Evolutionary conservation across 768 basidiomycete species (phyloP).

Genomic region (Brasilioporus rufonigricans): DNA sequence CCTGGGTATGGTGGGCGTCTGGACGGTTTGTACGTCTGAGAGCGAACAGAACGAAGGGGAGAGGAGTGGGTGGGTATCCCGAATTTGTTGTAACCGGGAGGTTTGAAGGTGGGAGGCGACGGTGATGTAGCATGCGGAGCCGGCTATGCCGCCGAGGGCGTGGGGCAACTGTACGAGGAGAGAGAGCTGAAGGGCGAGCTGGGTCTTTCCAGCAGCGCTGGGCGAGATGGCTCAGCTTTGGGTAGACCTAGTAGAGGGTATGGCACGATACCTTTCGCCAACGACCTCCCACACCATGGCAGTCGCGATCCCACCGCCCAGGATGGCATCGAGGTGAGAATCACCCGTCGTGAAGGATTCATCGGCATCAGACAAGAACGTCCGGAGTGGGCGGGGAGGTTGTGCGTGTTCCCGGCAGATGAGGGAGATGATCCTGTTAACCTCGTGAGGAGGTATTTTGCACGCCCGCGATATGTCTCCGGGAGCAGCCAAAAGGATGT

Average conservation of each 20-base stretch:
- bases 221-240: constrained; percentile 4
- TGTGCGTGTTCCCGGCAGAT: constrained; percentile 46
- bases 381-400: constrained; percentile 40
- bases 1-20: constrained; percentile 51
- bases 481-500: constrained; percentile 48
- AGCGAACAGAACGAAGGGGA: constrained; percentile 45
- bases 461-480: constrained; percentile 58
- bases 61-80: constrained; percentile 47
- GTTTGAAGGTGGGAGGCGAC: constrained; percentile 71
- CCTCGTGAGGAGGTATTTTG: constrained; percentile 47
- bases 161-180: constrained; percentile 72
- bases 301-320: constrained; percentile 78
- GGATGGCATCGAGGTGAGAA: constrained; percentile 54
- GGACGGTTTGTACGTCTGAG: constrained; percentile 59
- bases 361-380: constrained; percentile 35
- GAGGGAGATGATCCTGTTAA: constrained; percentile 47
- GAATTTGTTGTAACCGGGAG: constrained; percentile 63
- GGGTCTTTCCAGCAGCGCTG: constrained; percentile 95
- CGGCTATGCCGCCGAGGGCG: constrained; percentile 54
- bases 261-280: constrained; percentile 71
- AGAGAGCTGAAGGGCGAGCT: constrained; percentile 82
- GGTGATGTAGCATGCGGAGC: constrained; percentile 75
- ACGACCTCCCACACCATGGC: constrained; percentile 86
- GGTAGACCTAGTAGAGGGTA: background rate
- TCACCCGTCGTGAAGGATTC: constrained; percentile 76